Percentiles rank a stretch among this genome's conserved stretches.
These are phyloP conservation scores for Rhododendron mucronatum DNA, from an alignment of 148 eudicot genomes.

Conservation along the genomic window DNA sequence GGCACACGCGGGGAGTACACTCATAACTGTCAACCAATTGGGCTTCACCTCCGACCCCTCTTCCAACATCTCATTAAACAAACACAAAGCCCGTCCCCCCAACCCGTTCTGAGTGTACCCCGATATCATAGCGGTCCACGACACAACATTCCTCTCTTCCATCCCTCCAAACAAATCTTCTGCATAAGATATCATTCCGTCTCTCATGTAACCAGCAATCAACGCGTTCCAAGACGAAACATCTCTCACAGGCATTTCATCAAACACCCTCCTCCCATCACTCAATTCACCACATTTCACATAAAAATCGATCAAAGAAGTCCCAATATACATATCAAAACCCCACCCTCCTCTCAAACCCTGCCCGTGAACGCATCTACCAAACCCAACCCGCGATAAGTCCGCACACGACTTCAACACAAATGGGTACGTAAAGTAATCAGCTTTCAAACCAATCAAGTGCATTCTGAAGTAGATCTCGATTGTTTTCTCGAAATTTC, in stretches of 20 bases:
- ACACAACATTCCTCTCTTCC: conserved; percentile 36
- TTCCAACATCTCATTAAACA: conserved; percentile 42
- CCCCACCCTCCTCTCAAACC: conserved; percentile 34
- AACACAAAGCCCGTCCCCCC: conserved; percentile 27
- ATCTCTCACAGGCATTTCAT: conserved; percentile 39
- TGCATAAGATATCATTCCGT: conserved; percentile 29
- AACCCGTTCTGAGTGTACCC: conserved; percentile 53
- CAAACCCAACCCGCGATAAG: conserved; percentile 14
- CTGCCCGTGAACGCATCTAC: conserved; percentile 35
- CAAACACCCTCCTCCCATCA: conserved; percentile 32
- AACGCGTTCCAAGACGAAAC: conserved; percentile 48
- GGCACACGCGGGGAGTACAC: conserved; percentile 49
- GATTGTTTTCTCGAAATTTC: conserved; percentile 11
- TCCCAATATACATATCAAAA: conserved; percentile 45
- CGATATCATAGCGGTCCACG: conserved; percentile 57
- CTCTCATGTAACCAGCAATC: conserved; percentile 44
- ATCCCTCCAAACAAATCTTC: conserved; percentile 31
- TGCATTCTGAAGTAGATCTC: conserved; percentile 21
- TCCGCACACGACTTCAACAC: conserved; percentile 41
- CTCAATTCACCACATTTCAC: conserved; percentile 39
- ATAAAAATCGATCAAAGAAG: conserved; percentile 46
- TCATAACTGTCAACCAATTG: conserved; percentile 46
- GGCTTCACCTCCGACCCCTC: conserved; percentile 32
- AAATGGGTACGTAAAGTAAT: conserved; percentile 46
- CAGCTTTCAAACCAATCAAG: conserved; percentile 20